Conservation (phyloP, 148 eudicot genomes). For the Linanthus parryae region DNA sequence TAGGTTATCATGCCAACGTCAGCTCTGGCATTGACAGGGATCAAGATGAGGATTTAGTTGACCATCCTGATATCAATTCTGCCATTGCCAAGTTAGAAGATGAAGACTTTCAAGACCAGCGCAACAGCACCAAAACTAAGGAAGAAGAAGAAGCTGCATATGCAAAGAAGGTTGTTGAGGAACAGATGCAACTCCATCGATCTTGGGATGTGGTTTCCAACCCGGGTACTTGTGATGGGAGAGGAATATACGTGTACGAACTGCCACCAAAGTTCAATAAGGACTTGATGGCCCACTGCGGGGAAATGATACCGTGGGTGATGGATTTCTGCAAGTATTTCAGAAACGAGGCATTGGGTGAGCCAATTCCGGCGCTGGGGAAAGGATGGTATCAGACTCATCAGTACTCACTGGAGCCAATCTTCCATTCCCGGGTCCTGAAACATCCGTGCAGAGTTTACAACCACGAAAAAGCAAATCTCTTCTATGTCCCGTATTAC, state of each 20-base stretch:
- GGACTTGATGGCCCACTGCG: conserved; percentile 44
- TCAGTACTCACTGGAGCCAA: conserved; percentile 66
- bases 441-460: conserved; percentile 83
- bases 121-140: no score
- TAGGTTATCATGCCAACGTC: no score
- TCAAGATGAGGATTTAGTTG: no score
- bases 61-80: no score
- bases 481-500: conserved; percentile 79
- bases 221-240: conserved; percentile 40
- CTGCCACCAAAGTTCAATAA: conserved; percentile 72
- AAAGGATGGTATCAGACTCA: conserved; percentile 70
- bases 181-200: conserved; percentile 36
- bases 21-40: no score
- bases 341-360: conserved; percentile 51
- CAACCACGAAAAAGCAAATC: conserved; percentile 45
- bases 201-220: conserved; percentile 30
- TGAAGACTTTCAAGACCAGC: no score
- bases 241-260: conserved; percentile 70
- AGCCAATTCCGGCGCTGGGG: conserved; percentile 52
- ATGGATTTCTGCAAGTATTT: conserved; percentile 51
- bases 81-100: no score
- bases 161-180: conserved; percentile 34
- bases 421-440: conserved; percentile 52
- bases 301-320: conserved; percentile 45
- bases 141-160: not conserved